phyloP scores from a whole-genome alignment of 1,284 basidiomycete genomes.

The Trametes pubescens region DNA sequence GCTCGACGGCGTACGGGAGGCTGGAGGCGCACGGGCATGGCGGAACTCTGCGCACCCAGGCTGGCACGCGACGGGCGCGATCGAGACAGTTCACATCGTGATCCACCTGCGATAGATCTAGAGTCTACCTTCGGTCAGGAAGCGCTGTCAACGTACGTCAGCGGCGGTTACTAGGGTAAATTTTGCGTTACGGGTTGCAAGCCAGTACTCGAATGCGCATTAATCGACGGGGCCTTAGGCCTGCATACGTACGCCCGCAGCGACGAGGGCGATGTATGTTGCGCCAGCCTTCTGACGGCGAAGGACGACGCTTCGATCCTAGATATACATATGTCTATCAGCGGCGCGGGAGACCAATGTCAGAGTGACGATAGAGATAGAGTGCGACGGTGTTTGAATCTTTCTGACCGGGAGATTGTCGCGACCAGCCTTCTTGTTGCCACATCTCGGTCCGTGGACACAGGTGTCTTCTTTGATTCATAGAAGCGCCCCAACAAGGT shows the following conservation, averaged over 20 bases:
- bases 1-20: neutral
- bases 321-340: neutral
- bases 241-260: neutral
- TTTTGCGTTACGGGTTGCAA: neutral
- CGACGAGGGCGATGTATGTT: neutral
- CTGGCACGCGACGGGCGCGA: neutral
- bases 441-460: neutral
- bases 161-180: slow-evolving; percentile 1
- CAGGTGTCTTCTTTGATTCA: neutral
- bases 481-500: neutral
- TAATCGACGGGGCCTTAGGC: neutral
- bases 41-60: neutral
- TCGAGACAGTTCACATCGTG: neutral
- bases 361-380: slow-evolving; percentile 3
- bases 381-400: neutral
- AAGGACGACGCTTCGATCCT: neutral
- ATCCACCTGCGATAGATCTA: slow-evolving; percentile 1
- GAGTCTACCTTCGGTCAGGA: neutral
- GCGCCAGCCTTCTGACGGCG: neutral
- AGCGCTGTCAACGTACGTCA: slow-evolving; percentile 2
- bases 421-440: slow-evolving; percentile 3
- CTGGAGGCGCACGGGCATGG: neutral
- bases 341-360: neutral
- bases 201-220: neutral
- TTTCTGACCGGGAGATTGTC: slow-evolving; percentile 15